Evolutionary conservation across 1,139 yeast species (phyloP), one percentile per base, ranked within the genome.

Genomic region (Entelexis sorbosivorans): DNA sequence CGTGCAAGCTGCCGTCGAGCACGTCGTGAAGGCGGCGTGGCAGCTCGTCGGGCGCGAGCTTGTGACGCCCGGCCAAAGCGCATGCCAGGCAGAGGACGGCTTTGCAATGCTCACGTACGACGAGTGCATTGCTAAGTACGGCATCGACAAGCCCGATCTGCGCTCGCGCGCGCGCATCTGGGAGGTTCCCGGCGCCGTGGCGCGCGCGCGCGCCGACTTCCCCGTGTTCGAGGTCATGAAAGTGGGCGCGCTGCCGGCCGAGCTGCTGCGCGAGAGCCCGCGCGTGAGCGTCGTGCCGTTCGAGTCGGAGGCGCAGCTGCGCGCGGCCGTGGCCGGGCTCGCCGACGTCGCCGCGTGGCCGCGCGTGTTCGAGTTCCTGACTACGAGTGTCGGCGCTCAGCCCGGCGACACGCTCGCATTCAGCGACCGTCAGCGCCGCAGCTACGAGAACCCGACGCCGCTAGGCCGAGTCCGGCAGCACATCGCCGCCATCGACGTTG

Each of bases 371-470:
- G 11, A 13, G 3, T 2, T 9, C 7, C 17, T 40, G 7, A 35
- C 34, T 5, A 16, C 20, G 2, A 9, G 6, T 5, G n/a, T 19
- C 8, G 28, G 19, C 16, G 24, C 38, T 1, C 59, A 72, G 48
- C 69, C 74, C 1, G 96, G 95, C 42, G 96, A 87, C 64, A 68
- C 86, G 2, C 63, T 91, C 36, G 91, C 91, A 3, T 75, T 85
- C 16, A 74, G 87, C 13, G 84, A 82, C 24, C 73, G 98, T 52
- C 78, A 86, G 1, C 63, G 66, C 6, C 60, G 77, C 29, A 69
- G 84, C 0, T 89, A 86, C 63, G 98, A 93, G 62, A 91, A 88
- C 62, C 97, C 98, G 20, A 91, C 98, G 0, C 97, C 98, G 0
- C 68, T 91, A 50, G 99, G 99, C 0, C 74, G 82, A 55, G 76